Conservation (phyloP, 2,329 filamentous ascomycete genomes). For the Chalara sp. region DNA sequence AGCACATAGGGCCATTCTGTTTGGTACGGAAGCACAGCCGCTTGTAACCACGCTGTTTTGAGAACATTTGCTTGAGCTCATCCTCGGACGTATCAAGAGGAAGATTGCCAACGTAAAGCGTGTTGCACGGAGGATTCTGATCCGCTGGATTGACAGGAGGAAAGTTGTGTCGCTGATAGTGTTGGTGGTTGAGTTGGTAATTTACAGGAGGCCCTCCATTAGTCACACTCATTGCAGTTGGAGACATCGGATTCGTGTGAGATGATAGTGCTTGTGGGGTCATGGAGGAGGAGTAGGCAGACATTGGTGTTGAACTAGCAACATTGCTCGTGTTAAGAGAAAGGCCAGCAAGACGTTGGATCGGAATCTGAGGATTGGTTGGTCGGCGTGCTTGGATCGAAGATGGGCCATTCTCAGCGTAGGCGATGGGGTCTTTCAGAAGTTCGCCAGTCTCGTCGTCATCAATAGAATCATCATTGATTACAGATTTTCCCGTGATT, state of each 20-base stretch:
- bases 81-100: constrained; percentile 91
- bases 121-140: constrained; percentile 96
- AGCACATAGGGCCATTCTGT: constrained; percentile 95
- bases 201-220: constrained; percentile 35
- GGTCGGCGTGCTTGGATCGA: constrained; percentile 51
- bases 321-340: constrained; percentile 63
- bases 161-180: constrained; percentile 59
- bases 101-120: constrained; percentile 94
- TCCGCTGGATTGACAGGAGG: constrained; percentile 91
- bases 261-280: constrained; percentile 16
- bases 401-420: constrained; percentile 62
- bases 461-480: constrained; percentile 60
- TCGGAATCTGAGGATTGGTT: constrained; percentile 66
- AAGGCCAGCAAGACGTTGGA: constrained; percentile 60
- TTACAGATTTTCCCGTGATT: constrained; percentile 63
- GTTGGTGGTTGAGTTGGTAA: constrained; percentile 48
- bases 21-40: constrained; percentile 92
- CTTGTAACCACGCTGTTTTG: constrained; percentile 90
- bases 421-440: constrained; percentile 66
- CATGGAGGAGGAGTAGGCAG: constrained; percentile 11
- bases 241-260: constrained; percentile 44
- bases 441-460: constrained; percentile 67
- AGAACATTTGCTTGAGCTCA: constrained; percentile 89
- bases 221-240: constrained; percentile 41
- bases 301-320: constrained; percentile 23